phyloP scores from a whole-genome alignment of 495 filamentous ascomycete species.

The Alectoria sarmentosa region DNA sequence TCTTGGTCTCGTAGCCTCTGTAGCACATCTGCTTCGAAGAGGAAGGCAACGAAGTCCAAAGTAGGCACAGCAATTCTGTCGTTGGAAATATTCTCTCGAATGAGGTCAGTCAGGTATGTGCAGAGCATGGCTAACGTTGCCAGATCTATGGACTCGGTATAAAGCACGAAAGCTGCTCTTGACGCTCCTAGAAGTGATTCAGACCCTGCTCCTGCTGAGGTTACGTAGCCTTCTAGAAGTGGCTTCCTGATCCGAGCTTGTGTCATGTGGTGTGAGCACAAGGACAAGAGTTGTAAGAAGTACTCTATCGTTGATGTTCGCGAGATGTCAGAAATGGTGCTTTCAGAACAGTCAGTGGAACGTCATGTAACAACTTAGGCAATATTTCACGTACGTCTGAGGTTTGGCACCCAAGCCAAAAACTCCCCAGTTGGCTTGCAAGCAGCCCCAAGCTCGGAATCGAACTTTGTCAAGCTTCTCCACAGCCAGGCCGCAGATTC shows the following conservation, averaged over 20 bases:
- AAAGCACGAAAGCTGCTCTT: slow-evolving; percentile 57
- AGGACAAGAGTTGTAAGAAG: slow-evolving; percentile 38
- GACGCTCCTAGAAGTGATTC: slow-evolving; percentile 72
- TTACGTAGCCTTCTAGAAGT: slow-evolving; percentile 69
- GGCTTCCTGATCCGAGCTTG: slow-evolving; percentile 37
- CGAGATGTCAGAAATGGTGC: slow-evolving; percentile 13
- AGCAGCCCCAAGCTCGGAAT: slow-evolving; percentile 51
- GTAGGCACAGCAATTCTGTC: slow-evolving; percentile 69
- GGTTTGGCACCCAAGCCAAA: slow-evolving; percentile 7
- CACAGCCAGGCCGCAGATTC: slow-evolving; percentile 61
- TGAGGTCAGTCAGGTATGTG: slow-evolving; percentile 36
- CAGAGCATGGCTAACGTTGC: slow-evolving; percentile 33
- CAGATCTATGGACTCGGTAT: slow-evolving; percentile 34
- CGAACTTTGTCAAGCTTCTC: slow-evolving; percentile 90
- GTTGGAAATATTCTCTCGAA: slow-evolving; percentile 43
- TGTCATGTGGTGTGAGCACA: slow-evolving; percentile 23
- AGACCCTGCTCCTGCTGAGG: slow-evolving; percentile 75
- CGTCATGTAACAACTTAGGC: not conserved
- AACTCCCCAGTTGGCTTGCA: slow-evolving; percentile 38
- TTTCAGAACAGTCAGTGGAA: slow-evolving; percentile 1
- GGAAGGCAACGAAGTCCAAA: slow-evolving; percentile 66
- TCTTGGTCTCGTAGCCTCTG: slow-evolving; percentile 22
- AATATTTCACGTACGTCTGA: slow-evolving; percentile 10
- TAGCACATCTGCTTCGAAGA: slow-evolving; percentile 54
- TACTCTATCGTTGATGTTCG: slow-evolving; percentile 29